These are phyloP conservation scores for Penicillium sp. DNA, from an alignment of 2,329 filamentous ascomycete species.

Conservation along the genomic window DNA sequence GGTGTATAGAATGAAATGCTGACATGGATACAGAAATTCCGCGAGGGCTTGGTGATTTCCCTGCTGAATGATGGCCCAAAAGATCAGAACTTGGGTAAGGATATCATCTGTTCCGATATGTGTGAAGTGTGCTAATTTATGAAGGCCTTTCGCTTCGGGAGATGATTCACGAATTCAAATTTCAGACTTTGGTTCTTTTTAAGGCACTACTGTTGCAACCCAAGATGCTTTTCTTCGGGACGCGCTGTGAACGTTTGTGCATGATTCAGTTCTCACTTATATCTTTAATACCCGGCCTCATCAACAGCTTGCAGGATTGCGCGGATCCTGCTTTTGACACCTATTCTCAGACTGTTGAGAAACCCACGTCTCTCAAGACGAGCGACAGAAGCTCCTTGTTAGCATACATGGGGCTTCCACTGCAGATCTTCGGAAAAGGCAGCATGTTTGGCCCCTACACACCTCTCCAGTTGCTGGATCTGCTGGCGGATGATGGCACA, in stretches of 20 bases:
- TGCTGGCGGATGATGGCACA: conserved; percentile 88
- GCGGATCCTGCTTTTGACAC: conserved; percentile 88
- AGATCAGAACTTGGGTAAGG: conserved; percentile 81
- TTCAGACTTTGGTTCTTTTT: conserved; percentile 89
- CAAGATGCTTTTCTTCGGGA: conserved; percentile 99
- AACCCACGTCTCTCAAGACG: conserved; percentile 81
- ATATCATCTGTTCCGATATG: not conserved
- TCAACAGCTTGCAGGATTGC: conserved; percentile 89
- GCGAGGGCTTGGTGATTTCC: conserved; percentile 72
- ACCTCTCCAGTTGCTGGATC: conserved; percentile 89
- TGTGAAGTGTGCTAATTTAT: conserved; percentile 13
- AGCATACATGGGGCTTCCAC: conserved; percentile 88
- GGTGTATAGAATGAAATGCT: conserved; percentile 8
- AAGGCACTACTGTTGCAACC: conserved; percentile 93
- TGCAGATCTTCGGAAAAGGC: conserved; percentile 95
- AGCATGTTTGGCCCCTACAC: conserved; percentile 96
- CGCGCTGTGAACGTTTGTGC: conserved; percentile 91
- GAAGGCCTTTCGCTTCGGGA: conserved; percentile 74
- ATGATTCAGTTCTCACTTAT: conserved; percentile 98
- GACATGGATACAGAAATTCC: conserved; percentile 65
- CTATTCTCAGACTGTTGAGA: conserved; percentile 72
- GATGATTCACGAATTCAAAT: conserved; percentile 89
- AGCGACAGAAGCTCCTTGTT: conserved; percentile 89
- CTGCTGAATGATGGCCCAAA: conserved; percentile 65
- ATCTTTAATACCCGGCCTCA: conserved; percentile 88